phyloP scores from a whole-genome alignment of 2,329 filamentous ascomycete species.

The Verticillium tricorpus region DNA sequence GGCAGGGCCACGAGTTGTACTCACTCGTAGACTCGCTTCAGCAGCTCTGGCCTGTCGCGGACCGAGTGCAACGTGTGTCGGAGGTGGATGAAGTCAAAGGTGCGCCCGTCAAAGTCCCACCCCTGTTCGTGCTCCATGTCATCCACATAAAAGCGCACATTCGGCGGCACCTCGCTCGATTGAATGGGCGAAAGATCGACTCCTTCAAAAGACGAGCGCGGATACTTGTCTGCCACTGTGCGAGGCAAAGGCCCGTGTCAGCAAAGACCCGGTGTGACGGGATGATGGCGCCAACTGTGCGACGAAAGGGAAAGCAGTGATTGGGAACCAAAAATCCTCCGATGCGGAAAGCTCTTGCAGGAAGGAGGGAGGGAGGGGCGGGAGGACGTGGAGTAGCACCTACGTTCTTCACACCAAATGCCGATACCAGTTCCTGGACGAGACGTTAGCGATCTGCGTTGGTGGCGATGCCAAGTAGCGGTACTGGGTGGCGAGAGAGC shows the following conservation, averaged over 20 bases:
- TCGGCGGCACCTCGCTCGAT: slow-evolving; percentile 44
- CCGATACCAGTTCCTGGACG: slow-evolving; percentile 44
- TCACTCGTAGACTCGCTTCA: slow-evolving; percentile 38
- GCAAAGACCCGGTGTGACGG: background rate
- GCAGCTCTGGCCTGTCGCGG: slow-evolving; percentile 32
- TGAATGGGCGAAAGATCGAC: slow-evolving; percentile 50
- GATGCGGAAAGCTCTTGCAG: background rate
- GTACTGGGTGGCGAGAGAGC: background rate
- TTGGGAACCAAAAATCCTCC: background rate
- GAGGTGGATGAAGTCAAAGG: slow-evolving; percentile 46
- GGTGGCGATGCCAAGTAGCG: background rate
- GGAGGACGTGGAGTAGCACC: slow-evolving; percentile 18
- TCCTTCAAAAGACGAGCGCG: slow-evolving; percentile 37
- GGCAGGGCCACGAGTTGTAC: slow-evolving; percentile 7
- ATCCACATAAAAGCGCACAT: slow-evolving; percentile 47
- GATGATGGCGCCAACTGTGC: background rate
- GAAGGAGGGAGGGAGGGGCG: background rate
- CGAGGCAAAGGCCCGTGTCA: background rate
- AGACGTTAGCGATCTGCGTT: background rate
- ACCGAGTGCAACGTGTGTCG: slow-evolving; percentile 42
- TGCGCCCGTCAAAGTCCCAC: slow-evolving; percentile 40
- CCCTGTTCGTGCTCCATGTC: slow-evolving; percentile 47
- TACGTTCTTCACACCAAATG: slow-evolving; percentile 46
- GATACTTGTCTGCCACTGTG: slow-evolving; percentile 44
- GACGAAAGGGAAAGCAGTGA: background rate